Base-by-base conservation (phyloP, 495 filamentous ascomycete species). In the Acidomyces sp. region DNA sequence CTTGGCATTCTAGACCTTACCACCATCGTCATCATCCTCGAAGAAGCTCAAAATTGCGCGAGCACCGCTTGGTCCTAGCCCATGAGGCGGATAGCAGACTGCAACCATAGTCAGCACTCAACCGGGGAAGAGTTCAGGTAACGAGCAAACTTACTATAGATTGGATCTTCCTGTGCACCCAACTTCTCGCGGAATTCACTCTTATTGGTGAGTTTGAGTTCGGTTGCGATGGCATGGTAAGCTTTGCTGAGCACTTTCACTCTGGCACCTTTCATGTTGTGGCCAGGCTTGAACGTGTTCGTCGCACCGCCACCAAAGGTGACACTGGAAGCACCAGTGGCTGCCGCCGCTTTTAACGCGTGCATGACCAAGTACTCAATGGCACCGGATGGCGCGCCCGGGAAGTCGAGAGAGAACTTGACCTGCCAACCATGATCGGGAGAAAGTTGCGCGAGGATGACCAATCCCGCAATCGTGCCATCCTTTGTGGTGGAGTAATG, bases 361-460 rank as follows among this genome's bases (percentile, higher is more conserved):
- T 78, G 73, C 15, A 79, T 77, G 51, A 86, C 81, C 34, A 85
- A 71, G 3, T 70, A 64, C 60, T 93, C 85, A 46, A 90, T 93
- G 24, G 77, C 77, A 40, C 84, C 85, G 41, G 68, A 78, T 2
- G 83, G 80, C 3, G 82, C 68, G 13, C 71, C 71, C 12, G 83
- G 83, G 67, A 93, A 90, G 56, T 88, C 83, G 42, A 90, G 72
- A 29, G 76, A 77, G 61, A 83, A 88, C 62, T 93, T 90, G 60
- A 90, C 76, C 62, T 93, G 84, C 68, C 80, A 85, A 40, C 83
- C 83, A 48, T 87, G 72, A 24, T 69, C 57, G 0, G 82, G 82
- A 15, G 77, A 71, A 19, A 93, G 71, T 54, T 78, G 77, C 41
- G 77, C 78, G 45, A 93, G 58, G 25, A 81, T 74, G 48, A 82